A percentile compares a stretch with the other conserved stretches of the same genome.
Conservation (phyloP, 495 filamentous ascomycete genomes). For the Xylaria curta region DNA sequence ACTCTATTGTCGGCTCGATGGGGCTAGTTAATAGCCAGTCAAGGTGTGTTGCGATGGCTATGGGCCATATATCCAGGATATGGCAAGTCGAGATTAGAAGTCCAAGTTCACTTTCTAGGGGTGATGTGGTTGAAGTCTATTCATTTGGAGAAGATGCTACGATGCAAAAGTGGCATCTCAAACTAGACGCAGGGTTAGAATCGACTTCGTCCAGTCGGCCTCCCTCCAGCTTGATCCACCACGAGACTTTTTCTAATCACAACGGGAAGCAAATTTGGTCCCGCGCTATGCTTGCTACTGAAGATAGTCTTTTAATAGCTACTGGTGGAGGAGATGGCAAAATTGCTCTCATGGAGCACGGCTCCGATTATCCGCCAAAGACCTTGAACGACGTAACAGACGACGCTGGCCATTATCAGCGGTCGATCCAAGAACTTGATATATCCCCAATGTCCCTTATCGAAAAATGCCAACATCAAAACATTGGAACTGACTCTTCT, state of each 20-base stretch:
- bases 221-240: constrained; percentile 53
- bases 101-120: constrained; percentile 36
- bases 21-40: constrained; percentile 18
- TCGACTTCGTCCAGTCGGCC: neutral
- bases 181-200: constrained; percentile 30
- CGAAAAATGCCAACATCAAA: constrained; percentile 15
- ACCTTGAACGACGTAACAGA: constrained; percentile 36
- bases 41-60: constrained; percentile 66
- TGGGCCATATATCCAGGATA: constrained; percentile 88
- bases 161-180: constrained; percentile 71
- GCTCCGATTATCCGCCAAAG: neutral
- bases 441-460: constrained; percentile 18
- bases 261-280: constrained; percentile 94
- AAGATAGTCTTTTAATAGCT: constrained; percentile 54
- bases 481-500: neutral
- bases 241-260: constrained; percentile 65
- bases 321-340: constrained; percentile 89
- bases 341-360: constrained; percentile 42
- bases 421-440: constrained; percentile 2
- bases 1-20: constrained; percentile 25
- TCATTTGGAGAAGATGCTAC: constrained; percentile 85
- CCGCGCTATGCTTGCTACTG: constrained; percentile 51
- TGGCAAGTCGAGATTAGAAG: constrained; percentile 76
- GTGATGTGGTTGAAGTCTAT: constrained; percentile 55
- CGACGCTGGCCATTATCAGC: neutral